Evolutionary conservation across 345 rosid genomes (phyloP).

Genomic region (Schrenkiella parvula): DNA sequence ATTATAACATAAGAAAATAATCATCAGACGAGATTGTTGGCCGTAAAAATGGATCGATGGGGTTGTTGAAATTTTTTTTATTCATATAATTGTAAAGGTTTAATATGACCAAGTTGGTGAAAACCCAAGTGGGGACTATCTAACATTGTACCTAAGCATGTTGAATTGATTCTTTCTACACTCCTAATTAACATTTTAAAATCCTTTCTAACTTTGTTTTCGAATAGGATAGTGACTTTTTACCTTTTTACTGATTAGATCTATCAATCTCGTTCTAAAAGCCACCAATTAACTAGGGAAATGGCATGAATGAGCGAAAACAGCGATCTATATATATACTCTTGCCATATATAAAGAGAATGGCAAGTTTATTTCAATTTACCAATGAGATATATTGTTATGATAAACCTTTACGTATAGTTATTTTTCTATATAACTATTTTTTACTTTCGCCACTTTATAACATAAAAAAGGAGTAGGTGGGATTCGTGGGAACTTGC

Average conservation of each 20-base stretch:
- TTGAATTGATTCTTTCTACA: constrained; percentile 34
- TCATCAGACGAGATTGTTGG: not conserved
- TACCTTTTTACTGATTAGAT: not conserved
- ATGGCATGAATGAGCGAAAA: not conserved
- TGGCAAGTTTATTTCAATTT: not conserved
- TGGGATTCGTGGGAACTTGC: too few species aligned
- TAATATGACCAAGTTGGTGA: constrained; percentile 33
- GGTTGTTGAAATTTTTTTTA: constrained; percentile 32
- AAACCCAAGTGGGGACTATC: constrained; percentile 30
- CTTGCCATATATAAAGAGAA: not conserved
- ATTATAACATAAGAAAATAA: constrained; percentile 11
- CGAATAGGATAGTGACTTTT: constrained; percentile 9
- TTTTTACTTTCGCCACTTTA: too few species aligned
- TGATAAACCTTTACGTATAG: not conserved
- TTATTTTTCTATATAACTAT: not conserved
- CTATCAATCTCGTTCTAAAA: not conserved
- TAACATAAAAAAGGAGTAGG: too few species aligned
- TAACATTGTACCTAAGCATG: constrained; percentile 32
- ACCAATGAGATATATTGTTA: not conserved
- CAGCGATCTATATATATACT: too few species aligned
- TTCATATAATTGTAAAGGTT: constrained; percentile 13
- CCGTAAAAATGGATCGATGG: constrained; percentile 20
- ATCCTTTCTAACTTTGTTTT: not conserved
- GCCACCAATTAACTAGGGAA: not conserved
- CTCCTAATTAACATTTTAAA: constrained; percentile 3